phyloP scores from a whole-genome alignment of 768 basidiomycete genomes.

The Myochromella boudieri region DNA sequence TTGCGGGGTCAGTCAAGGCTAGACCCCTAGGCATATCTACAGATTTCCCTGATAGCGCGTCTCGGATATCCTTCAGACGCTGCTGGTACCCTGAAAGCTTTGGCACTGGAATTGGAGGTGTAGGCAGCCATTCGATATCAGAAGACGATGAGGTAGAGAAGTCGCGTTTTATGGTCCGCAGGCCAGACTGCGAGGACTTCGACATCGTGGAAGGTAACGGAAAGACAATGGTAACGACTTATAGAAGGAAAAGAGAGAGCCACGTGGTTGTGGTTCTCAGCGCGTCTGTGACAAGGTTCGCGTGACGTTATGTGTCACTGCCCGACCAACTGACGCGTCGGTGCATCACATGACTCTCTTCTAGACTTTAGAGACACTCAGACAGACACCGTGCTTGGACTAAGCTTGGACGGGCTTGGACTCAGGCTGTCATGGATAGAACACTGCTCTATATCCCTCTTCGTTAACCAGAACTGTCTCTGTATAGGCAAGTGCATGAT shows the following conservation, averaged over 20 bases:
- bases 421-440: no score
- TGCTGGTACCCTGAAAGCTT: slow-evolving; percentile 29
- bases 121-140: slow-evolving; percentile 45
- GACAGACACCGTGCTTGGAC: no score
- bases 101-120: slow-evolving; percentile 23
- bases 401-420: no score
- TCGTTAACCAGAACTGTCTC: no score
- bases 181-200: slow-evolving; percentile 53
- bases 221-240: no score
- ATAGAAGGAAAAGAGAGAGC: no score
- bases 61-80: slow-evolving; percentile 60
- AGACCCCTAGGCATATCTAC: slow-evolving; percentile 19
- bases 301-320: no score
- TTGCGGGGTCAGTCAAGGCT: slow-evolving; percentile 28
- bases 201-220: slow-evolving; percentile 21
- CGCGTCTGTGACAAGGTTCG: no score
- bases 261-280: no score
- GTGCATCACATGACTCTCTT: background rate
- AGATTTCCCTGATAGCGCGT: slow-evolving; percentile 40
- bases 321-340: slow-evolving; percentile 12
- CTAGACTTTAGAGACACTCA: background rate
- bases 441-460: no score
- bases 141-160: slow-evolving; percentile 49
- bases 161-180: slow-evolving; percentile 60
- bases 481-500: no score